phyloP scores from a whole-genome alignment of 2,329 filamentous ascomycete species.

The Shiraia sp. region DNA sequence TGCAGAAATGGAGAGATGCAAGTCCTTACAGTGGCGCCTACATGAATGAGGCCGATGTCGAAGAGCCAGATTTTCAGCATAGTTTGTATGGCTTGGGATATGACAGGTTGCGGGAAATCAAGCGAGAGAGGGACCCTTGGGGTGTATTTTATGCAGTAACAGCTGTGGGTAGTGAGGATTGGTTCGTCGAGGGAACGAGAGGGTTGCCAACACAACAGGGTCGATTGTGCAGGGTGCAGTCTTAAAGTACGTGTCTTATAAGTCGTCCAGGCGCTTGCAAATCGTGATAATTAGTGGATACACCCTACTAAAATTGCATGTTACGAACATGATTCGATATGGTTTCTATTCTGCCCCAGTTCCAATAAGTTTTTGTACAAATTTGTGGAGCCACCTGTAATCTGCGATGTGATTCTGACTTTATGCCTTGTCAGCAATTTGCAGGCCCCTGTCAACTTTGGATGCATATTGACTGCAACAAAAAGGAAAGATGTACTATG shows the following conservation, averaged over 20 bases:
- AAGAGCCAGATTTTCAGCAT: slow-evolving; percentile 31
- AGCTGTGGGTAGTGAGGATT: slow-evolving; percentile 29
- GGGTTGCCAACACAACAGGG: slow-evolving; percentile 34
- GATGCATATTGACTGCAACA: no score
- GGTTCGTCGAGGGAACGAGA: slow-evolving; percentile 25
- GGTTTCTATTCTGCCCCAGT: no score
- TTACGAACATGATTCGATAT: no score
- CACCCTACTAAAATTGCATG: no score
- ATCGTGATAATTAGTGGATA: no score
- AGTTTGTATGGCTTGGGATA: slow-evolving; percentile 35
- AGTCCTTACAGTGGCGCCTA: slow-evolving; percentile 36
- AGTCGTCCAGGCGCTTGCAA: neutral
- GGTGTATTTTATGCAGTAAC: slow-evolving; percentile 33
- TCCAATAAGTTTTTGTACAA: no score
- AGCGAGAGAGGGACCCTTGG: slow-evolving; percentile 30
- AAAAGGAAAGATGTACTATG: no score
- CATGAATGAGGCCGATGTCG: slow-evolving; percentile 39
- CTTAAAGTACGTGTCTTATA: neutral
- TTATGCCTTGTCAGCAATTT: no score
- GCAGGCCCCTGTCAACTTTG: no score
- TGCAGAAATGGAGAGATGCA: slow-evolving; percentile 29
- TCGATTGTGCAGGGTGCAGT: slow-evolving; percentile 23
- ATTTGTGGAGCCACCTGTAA: no score
- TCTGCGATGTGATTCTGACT: no score
- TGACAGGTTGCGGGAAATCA: slow-evolving; percentile 22